Conservation (phyloP, 768 basidiomycete species). For the Auriscalpium microsporum region DNA sequence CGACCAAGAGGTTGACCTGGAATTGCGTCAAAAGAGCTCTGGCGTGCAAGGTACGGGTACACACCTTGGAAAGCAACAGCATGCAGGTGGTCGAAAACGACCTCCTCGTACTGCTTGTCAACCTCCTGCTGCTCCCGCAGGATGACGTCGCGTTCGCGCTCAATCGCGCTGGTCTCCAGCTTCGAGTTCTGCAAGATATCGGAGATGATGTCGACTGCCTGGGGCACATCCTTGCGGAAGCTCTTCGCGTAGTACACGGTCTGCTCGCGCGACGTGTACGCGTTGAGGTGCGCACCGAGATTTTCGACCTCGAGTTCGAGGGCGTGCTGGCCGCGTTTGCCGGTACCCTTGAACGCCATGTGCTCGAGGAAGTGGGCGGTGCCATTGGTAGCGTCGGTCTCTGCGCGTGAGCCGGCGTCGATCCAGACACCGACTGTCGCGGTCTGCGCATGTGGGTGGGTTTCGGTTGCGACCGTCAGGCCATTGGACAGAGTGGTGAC, state of each 20-base stretch:
- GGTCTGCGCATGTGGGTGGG: constrained; percentile 85
- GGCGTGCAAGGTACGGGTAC: constrained; percentile 18
- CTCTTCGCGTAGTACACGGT: constrained; percentile 99
- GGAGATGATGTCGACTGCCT: constrained; percentile 91
- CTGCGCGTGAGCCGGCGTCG: constrained; percentile 94
- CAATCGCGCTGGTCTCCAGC: constrained; percentile 78
- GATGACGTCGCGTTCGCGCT: constrained; percentile 94
- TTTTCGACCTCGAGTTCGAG: constrained; percentile 98
- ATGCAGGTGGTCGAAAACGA: constrained; percentile 97
- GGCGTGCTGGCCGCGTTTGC: constrained; percentile 75
- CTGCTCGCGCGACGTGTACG: constrained; percentile 97
- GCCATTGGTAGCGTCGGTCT: constrained; percentile 90
- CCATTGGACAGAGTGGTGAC: constrained; percentile 92
- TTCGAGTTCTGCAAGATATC: constrained; percentile 98
- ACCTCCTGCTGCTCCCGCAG: constrained; percentile 97
- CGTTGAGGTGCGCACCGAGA: constrained; percentile 93
- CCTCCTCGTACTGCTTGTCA: constrained; percentile 96
- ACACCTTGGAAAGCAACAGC: constrained; percentile 92
- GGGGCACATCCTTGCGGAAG: constrained; percentile 90
- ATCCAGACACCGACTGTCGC: constrained; percentile 99
- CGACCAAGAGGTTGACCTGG: constrained; percentile 90
- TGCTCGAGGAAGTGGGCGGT: constrained; percentile 99
- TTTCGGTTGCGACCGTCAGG: constrained; percentile 88
- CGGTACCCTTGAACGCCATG: constrained; percentile 97
- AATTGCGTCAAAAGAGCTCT: constrained; percentile 2